Evolutionary conservation across 345 rosid genomes (phyloP).

Genomic region (Eucalyptus dawsonii): DNA sequence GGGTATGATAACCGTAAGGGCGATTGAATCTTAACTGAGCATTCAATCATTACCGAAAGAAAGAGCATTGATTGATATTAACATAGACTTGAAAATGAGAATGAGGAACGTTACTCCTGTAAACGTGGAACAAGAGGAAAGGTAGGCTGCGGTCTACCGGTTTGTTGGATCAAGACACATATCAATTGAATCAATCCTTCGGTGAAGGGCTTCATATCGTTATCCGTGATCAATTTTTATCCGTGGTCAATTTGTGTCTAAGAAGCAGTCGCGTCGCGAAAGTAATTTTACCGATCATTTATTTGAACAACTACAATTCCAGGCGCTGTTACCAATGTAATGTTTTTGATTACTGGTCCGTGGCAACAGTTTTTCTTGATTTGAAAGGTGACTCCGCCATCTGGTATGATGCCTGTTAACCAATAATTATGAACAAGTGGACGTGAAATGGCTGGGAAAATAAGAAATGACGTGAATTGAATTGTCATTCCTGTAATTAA

Average conservation of each 20-base stretch:
- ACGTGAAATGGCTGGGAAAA: neutral
- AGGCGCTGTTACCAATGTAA: neutral
- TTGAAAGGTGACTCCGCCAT: neutral
- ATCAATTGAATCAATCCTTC: neutral
- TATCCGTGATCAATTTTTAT: neutral
- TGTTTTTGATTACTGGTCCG: neutral
- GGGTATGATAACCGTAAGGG: neutral
- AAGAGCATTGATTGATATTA: neutral
- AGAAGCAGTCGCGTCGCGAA: neutral
- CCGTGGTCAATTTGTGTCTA: neutral
- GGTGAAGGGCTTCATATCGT: neutral
- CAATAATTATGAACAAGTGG: neutral
- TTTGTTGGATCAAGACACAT: neutral
- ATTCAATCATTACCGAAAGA: neutral
- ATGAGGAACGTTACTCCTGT: neutral
- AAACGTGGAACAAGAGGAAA: neutral
- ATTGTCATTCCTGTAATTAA: neutral
- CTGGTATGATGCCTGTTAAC: neutral
- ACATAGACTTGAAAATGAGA: neutral
- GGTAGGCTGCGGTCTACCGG: neutral
- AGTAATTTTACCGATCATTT: neutral
- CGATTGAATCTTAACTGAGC: neutral
- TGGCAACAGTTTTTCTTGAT: neutral
- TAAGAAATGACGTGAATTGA: neutral
- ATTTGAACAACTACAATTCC: neutral